Percentiles rank a stretch among this genome's conserved stretches.
Conservation (phyloP, 306 rosid genomes). For the Prunus mira region DNA sequence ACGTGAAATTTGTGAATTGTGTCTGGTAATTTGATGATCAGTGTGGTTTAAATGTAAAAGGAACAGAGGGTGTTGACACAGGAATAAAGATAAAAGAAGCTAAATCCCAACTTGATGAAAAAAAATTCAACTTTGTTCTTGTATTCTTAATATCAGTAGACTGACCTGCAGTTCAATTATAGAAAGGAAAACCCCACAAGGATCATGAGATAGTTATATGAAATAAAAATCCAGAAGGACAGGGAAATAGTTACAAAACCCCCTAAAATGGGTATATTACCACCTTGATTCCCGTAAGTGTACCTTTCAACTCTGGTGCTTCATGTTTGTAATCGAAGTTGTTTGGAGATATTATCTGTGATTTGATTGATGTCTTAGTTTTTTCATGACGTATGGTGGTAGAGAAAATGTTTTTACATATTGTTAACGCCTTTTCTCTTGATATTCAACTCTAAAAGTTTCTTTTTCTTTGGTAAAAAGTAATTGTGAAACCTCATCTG, state of each 20-base stretch:
- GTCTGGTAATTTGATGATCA: too few species aligned
- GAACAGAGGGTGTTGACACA: too few species aligned
- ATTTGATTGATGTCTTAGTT: not conserved
- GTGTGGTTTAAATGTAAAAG: too few species aligned
- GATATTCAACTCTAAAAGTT: not conserved
- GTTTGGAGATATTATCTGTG: not conserved
- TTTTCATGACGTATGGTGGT: not conserved
- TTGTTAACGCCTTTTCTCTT: not conserved
- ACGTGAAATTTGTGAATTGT: too few species aligned
- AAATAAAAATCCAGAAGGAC: not conserved
- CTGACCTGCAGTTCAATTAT: too few species aligned
- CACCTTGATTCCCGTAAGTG: not conserved
- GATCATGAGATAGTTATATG: not conserved
- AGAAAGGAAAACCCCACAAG: too few species aligned
- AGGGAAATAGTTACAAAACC: not conserved
- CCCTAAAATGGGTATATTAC: not conserved
- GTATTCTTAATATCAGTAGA: too few species aligned
- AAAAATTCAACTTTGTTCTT: too few species aligned
- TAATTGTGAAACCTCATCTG: not conserved
- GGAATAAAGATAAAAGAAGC: too few species aligned
- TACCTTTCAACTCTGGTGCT: not conserved
- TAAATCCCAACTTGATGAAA: too few species aligned
- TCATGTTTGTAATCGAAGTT: not conserved
- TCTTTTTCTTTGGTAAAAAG: not conserved
- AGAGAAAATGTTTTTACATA: not conserved